Evolutionary conservation across 768 basidiomycete species (phyloP).

Genomic region (Lactarius hatsudake): DNA sequence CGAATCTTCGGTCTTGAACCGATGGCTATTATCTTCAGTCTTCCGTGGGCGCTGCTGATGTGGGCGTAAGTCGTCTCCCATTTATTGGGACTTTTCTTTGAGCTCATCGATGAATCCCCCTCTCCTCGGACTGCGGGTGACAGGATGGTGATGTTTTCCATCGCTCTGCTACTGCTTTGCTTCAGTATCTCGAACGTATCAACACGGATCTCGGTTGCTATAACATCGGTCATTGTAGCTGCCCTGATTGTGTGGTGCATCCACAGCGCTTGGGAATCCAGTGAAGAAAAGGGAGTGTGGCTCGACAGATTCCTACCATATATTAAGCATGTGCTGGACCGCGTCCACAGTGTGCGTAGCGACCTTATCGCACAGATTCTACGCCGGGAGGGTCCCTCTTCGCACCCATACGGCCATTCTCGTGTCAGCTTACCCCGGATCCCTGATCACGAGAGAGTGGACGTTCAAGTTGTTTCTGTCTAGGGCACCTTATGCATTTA

Average conservation of each 20-base stretch:
- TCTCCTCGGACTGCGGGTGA: neutral
- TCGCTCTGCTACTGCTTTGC: slow-evolving; percentile 19
- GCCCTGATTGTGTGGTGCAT: slow-evolving; percentile 13
- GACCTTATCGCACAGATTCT: neutral
- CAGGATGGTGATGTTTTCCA: slow-evolving; percentile 17
- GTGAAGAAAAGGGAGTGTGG: neutral
- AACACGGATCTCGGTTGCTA: slow-evolving; percentile 11
- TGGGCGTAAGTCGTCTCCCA: slow-evolving; percentile 16
- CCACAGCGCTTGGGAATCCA: neutral
- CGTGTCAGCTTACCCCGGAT: neutral
- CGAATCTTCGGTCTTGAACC: slow-evolving; percentile 15
- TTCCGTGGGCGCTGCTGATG: slow-evolving; percentile 19
- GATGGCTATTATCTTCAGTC: slow-evolving; percentile 19
- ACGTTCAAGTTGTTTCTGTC: neutral
- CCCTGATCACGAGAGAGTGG: neutral
- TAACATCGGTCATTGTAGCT: neutral
- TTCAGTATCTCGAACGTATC: slow-evolving; percentile 12
- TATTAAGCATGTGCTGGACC: neutral
- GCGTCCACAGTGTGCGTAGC: neutral
- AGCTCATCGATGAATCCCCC: neutral
- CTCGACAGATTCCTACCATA: neutral
- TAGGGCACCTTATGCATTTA: neutral
- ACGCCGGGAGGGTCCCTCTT: neutral
- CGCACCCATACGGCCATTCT: neutral
- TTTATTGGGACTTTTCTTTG: neutral